These are phyloP conservation scores for Plasmodium knowlesi DNA, from an alignment of 169 alveolate species.

Conservation along the genomic window DNA sequence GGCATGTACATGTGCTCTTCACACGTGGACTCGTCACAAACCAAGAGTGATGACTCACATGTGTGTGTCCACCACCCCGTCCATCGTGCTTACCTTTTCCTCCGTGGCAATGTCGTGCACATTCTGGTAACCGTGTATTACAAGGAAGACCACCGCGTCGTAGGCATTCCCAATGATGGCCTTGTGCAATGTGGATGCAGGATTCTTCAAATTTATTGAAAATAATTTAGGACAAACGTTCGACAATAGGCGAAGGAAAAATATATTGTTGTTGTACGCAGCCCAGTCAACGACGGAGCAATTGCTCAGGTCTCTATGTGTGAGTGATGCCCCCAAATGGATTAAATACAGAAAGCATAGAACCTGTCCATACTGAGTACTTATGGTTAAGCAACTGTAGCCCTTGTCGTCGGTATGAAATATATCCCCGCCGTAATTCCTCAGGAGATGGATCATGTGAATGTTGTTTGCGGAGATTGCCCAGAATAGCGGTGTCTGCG, in stretches of 20 bases:
- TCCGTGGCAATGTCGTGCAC: slow-evolving; percentile 47
- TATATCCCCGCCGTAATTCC: slow-evolving; percentile 33
- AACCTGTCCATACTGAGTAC: slow-evolving; percentile 29
- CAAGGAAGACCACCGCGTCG: slow-evolving; percentile 52
- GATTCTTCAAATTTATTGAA: background rate
- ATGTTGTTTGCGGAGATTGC: slow-evolving; percentile 55
- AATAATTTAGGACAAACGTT: slow-evolving; percentile 18
- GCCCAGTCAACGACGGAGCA: slow-evolving; percentile 67
- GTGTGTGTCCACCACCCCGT: background rate
- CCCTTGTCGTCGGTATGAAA: slow-evolving; percentile 50
- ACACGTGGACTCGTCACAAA: background rate
- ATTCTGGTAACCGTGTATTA: slow-evolving; percentile 12
- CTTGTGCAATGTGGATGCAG: slow-evolving; percentile 33
- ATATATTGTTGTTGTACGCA: slow-evolving; percentile 45
- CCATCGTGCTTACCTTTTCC: slow-evolving; percentile 10
- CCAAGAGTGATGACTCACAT: background rate
- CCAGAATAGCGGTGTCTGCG: slow-evolving; percentile 69
- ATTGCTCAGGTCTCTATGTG: slow-evolving; percentile 33
- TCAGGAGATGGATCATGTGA: slow-evolving; percentile 46
- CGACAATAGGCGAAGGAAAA: slow-evolving; percentile 64
- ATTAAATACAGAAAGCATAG: slow-evolving; percentile 52
- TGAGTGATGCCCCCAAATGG: slow-evolving; percentile 4
- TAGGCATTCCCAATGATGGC: slow-evolving; percentile 68
- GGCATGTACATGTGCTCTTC: background rate
- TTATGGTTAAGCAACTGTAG: slow-evolving; percentile 54